phyloP scores from a whole-genome alignment of 2,329 filamentous ascomycete species.

The Pyrenochaeta sp. region DNA sequence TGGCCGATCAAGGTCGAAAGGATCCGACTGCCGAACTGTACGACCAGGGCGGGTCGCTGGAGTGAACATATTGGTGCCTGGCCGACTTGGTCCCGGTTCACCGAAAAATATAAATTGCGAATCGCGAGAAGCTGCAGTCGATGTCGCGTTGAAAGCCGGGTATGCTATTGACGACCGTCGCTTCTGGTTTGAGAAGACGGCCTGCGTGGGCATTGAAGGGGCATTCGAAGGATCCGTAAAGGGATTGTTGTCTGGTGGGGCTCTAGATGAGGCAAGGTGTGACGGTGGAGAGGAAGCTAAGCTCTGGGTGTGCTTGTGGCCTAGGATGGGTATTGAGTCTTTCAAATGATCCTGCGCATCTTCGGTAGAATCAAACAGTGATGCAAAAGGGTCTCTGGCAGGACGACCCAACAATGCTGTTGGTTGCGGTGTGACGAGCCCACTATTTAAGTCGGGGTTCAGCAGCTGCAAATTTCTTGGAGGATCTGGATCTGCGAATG shows the following conservation, averaged over 20 bases:
- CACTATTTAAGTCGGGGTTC: slow-evolving; percentile 35
- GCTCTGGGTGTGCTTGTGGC: slow-evolving; percentile 42
- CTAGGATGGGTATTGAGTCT: slow-evolving; percentile 16
- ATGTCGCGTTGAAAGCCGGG: slow-evolving; percentile 35
- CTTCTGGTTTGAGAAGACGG: slow-evolving; percentile 33
- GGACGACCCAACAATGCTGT: slow-evolving; percentile 26
- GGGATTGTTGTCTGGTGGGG: slow-evolving; percentile 32
- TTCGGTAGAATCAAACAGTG: slow-evolving; percentile 36
- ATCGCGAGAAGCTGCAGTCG: slow-evolving; percentile 32
- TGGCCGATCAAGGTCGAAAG: slow-evolving; percentile 52
- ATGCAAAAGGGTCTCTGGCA: slow-evolving; percentile 42
- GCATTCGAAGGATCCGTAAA: slow-evolving; percentile 36
- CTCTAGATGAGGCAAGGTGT: slow-evolving; percentile 39
- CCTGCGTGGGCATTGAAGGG: slow-evolving; percentile 34
- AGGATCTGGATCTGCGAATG: slow-evolving; percentile 39
- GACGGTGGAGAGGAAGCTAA: slow-evolving; percentile 40
- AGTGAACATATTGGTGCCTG: slow-evolving; percentile 37
- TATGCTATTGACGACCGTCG: slow-evolving; percentile 32
- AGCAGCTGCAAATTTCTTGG: slow-evolving; percentile 29
- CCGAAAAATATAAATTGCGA: slow-evolving; percentile 41
- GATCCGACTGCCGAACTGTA: slow-evolving; percentile 49
- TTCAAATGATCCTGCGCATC: slow-evolving; percentile 36
- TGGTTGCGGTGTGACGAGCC: slow-evolving; percentile 38
- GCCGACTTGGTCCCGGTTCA: slow-evolving; percentile 47
- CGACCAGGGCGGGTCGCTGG: slow-evolving; percentile 24